These are phyloP conservation scores for Candida ponderosae DNA, from an alignment of 805 yeast species.

Conservation along the genomic window DNA sequence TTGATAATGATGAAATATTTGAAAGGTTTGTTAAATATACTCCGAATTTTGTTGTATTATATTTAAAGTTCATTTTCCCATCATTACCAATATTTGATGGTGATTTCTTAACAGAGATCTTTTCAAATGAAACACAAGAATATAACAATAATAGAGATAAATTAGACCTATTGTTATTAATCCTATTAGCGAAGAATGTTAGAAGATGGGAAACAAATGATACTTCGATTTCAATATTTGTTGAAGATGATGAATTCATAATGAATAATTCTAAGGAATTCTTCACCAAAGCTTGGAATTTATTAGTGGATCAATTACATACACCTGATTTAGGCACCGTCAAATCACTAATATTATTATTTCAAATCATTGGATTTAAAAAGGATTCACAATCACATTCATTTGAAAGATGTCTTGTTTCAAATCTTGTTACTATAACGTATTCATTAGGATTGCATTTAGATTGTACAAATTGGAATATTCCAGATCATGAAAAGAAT, in stretches of 20 bases:
- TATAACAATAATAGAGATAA: slow-evolving; percentile 2
- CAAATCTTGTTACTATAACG: slow-evolving; percentile 3
- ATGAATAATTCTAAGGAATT: slow-evolving; percentile 2
- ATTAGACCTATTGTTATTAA: slow-evolving; percentile 1
- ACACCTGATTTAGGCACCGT: slow-evolving; percentile 7
- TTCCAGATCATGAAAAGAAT: slow-evolving; percentile 6
- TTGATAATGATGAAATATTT: neutral
- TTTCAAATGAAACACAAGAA: slow-evolving; percentile 7
- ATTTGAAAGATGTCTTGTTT: slow-evolving; percentile 5
- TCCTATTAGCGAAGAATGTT: slow-evolving; percentile 3
- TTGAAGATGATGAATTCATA: slow-evolving; percentile 2
- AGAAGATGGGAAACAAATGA: slow-evolving; percentile 7
- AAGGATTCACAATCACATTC: slow-evolving; percentile 7
- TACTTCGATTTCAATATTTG: slow-evolving; percentile 6
- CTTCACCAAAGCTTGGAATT: slow-evolving; percentile 3
- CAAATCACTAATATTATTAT: slow-evolving; percentile 5
- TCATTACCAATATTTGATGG: slow-evolving; percentile 6
- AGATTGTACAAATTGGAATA: slow-evolving; percentile 7
- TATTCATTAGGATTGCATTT: slow-evolving; percentile 6
- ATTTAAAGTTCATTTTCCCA: slow-evolving; percentile 5
- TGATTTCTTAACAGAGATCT: slow-evolving; percentile 5
- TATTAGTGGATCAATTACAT: slow-evolving; percentile 4
- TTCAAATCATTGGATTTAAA: slow-evolving; percentile 5
- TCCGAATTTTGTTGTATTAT: slow-evolving; percentile 6
- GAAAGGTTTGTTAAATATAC: slow-evolving; percentile 1